Percentiles rank a stretch among this genome's conserved stretches.
Evolutionary conservation across 176 grass and related monocot genomes (phyloP).

Genomic region (Aegilops longissima): DNA sequence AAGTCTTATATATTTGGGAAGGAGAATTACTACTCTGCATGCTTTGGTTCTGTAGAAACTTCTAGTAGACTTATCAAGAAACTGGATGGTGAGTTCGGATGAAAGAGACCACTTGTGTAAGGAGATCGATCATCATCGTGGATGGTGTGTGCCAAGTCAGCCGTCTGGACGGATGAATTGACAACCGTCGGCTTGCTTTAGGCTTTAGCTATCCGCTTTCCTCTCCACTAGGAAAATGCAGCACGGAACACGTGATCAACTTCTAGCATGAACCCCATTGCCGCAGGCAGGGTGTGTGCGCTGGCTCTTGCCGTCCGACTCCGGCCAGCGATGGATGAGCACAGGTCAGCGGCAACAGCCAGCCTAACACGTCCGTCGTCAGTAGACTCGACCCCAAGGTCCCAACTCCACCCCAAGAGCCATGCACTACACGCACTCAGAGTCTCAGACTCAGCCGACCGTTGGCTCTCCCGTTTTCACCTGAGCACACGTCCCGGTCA

Average conservation of each 20-base stretch:
- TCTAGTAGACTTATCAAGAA: neutral
- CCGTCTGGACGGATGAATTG: neutral
- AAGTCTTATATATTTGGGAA: too few relatives aligned
- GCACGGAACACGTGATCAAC: neutral
- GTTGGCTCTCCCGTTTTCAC: neutral
- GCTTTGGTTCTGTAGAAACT: neutral
- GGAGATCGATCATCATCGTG: neutral
- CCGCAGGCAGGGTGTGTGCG: too few relatives aligned
- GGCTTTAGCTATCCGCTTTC: neutral
- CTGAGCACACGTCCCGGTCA: neutral
- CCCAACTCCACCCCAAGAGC: neutral
- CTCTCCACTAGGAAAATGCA: neutral
- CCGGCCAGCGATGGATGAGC: too few relatives aligned
- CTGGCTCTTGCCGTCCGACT: too few relatives aligned
- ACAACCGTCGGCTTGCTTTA: neutral
- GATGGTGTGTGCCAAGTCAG: neutral
- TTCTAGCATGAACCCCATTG: neutral
- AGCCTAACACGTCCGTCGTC: too few relatives aligned
- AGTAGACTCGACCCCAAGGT: neutral
- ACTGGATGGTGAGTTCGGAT: neutral
- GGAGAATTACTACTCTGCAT: neutral
- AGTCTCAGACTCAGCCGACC: neutral
- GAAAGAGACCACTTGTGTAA: neutral
- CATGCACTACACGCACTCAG: neutral
- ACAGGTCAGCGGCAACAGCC: too few relatives aligned